These are phyloP conservation scores for Piloderma croceum DNA, from an alignment of 768 basidiomycete species.

Conservation along the genomic window DNA sequence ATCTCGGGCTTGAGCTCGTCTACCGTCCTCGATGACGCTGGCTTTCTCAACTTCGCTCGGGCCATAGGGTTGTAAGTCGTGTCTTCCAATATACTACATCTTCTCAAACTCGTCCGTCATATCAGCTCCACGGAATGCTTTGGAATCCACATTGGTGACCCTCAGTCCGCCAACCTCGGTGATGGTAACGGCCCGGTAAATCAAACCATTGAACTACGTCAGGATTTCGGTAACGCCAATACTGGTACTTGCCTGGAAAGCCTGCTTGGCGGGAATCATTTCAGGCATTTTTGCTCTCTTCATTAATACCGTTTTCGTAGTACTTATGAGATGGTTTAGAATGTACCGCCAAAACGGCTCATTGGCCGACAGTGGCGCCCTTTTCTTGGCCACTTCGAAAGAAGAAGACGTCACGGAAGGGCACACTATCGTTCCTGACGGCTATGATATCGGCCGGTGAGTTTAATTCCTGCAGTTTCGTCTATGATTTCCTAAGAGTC, in stretches of 20 bases:
- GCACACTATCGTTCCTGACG: constrained; percentile 42
- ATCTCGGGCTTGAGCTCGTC: constrained; percentile 60
- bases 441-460: constrained; percentile 44
- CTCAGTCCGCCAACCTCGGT: constrained; percentile 41
- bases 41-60: constrained; percentile 53
- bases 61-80: constrained; percentile 57
- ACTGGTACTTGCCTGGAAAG: constrained; percentile 44
- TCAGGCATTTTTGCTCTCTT: constrained; percentile 21
- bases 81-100: background rate
- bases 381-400: constrained; percentile 54
- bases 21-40: constrained; percentile 47
- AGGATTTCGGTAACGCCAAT: constrained; percentile 32
- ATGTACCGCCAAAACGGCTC: constrained; percentile 57
- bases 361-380: constrained; percentile 37
- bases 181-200: constrained; percentile 41
- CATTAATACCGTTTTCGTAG: too few relatives aligned
- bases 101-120: constrained; percentile 25
- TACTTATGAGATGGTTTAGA: constrained; percentile 21
- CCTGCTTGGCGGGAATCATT: constrained; percentile 43
- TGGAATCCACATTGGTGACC: constrained; percentile 28
- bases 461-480: background rate
- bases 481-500: background rate
- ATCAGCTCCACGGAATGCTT: constrained; percentile 40
- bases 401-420: constrained; percentile 35
- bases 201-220: constrained; percentile 39